These are phyloP conservation scores for Plasmodium billcollinsi DNA, from an alignment of 169 alveolate genomes.

Conservation along the genomic window DNA sequence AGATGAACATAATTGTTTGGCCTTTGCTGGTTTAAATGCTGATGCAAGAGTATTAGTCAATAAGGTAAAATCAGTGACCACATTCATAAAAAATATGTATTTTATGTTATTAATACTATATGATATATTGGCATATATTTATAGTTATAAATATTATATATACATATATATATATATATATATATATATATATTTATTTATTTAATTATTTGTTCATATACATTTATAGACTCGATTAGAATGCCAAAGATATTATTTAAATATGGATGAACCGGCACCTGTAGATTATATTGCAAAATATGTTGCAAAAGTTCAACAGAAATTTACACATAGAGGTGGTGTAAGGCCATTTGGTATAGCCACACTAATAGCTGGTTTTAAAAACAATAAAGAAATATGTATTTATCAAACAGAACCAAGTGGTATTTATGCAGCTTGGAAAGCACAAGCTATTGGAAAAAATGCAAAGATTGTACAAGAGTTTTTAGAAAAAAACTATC, in stretches of 20 bases:
- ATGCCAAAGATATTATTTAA: constrained; percentile 96
- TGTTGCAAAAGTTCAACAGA: constrained; percentile 95
- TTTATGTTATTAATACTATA: too few species aligned
- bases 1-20: constrained; percentile 95
- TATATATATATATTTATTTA: background rate
- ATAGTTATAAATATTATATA: too few species aligned
- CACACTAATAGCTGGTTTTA: constrained; percentile 96
- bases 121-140: too few species aligned
- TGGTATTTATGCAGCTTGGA: constrained; percentile 98
- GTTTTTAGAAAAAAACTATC: constrained; percentile 95
- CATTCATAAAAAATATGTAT: too few species aligned
- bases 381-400: constrained; percentile 91
- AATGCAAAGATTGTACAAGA: constrained; percentile 96
- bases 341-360: constrained; percentile 99
- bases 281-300: constrained; percentile 96
- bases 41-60: constrained; percentile 98
- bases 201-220: background rate
- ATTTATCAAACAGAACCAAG: constrained; percentile 98
- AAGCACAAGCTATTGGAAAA: constrained; percentile 98
- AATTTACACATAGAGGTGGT: constrained; percentile 98
- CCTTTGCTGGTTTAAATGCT: constrained; percentile 99
- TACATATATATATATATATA: too few species aligned
- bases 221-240: constrained; percentile 93
- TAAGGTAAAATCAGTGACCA: constrained; percentile 78
- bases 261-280: constrained; percentile 96